Evolutionary conservation across 2,329 filamentous ascomycete genomes (phyloP), one percentile per base, ranked within the genome.

Genomic region (Cladosporium halotolerans): DNA sequence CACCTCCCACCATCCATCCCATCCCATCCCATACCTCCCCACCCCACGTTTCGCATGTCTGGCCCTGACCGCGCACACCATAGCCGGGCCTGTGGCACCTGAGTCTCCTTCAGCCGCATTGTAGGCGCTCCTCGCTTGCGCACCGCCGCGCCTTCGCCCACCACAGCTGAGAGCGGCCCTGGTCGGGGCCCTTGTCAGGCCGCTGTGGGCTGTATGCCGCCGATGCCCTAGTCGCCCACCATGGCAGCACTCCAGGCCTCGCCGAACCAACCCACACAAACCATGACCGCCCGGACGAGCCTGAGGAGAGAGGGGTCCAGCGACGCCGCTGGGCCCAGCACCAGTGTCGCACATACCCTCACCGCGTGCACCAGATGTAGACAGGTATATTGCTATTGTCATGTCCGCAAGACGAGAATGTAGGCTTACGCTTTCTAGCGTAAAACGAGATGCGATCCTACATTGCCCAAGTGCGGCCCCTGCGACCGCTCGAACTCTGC

Each of bases 391-490:
- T 34, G 5, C 40, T 11, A 38, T 4, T 9, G 16, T 16, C 11
- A 33, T 40, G 4, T n/a, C n/a, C 9, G 16, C 23, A 13, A 18
- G 19, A 28, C 4, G 23, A 28, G 5, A 28, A 3, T 31, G n/a
- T 32, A 53, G 10, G 45, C 48, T 48, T 34, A 53, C 42, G 13
- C 10, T 18, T 16, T n/a, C 55, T 66, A 95, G 91, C 85, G 92
- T 65, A 99, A 99, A 78, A 97, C 92, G 36, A 81, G 90, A 76
- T 99, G 93, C 76, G 93, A 97, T 72, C 88, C 93, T 3, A 88
- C 88, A 11, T 81, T 99, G 18, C 93, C 93, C 39, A 86, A 88
- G 66, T 99, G 93, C 71, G 81, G 89, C 14, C 91, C 92, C 18
- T 99, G 93, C 74, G 90, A 96, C 73, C 83, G 92, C 62, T 91